Evolutionary conservation across 345 rosid species (phyloP), one percentile per base, ranked within the genome.

Genomic region (Eucalyptus erythrocorys): DNA sequence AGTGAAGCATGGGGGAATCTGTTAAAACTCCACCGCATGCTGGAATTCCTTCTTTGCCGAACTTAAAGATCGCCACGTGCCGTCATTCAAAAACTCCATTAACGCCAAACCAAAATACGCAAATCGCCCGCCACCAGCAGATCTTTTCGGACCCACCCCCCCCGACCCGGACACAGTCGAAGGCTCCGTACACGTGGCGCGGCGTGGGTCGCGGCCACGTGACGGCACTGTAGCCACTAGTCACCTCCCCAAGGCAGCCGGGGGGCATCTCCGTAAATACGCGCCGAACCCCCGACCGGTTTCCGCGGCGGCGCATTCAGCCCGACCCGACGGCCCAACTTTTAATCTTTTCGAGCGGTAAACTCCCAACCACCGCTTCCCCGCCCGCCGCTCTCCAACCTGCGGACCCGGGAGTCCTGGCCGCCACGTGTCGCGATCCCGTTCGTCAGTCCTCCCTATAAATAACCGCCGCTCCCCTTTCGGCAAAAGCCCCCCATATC

Each of bases 391-490:
- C 55, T 19, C 24, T 51, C 55, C 19, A 6, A 13, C 0, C 66
- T 59, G 15, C 32, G 2, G 8, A 61, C 3, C 55, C 8, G 17
- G n/a, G 76, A n/a, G 37, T 15, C 80, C 13, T 8, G 4, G 3
- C 4, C 45, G 81, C 42, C 27, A 84, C 87, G 87, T 66, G 87
- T 32, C 59, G 3, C 30, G 45, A 88, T 87, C 89, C 1, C 27
- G 47, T 87, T 91, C 91, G 94, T 87, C 93, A 68, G 90, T 93
- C 85, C 32, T 68, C 19, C 17, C 24, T 91, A 93, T 94, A 94
- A 94, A 93, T 92, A 87, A 85, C 91, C 37, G n/a, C 11, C 51
- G 13, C 37, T n/a, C 40, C 27, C 30, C 43, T 43, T 64, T 48
- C 34, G 30, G 47, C 32, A 14, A 47, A 21, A 34, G 48, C 50